A percentile compares a stretch with the other conserved stretches of the same genome.
Conservation (phyloP, 2,329 filamentous ascomycete genomes). For the Myriosclerotinia scirpicola region DNA sequence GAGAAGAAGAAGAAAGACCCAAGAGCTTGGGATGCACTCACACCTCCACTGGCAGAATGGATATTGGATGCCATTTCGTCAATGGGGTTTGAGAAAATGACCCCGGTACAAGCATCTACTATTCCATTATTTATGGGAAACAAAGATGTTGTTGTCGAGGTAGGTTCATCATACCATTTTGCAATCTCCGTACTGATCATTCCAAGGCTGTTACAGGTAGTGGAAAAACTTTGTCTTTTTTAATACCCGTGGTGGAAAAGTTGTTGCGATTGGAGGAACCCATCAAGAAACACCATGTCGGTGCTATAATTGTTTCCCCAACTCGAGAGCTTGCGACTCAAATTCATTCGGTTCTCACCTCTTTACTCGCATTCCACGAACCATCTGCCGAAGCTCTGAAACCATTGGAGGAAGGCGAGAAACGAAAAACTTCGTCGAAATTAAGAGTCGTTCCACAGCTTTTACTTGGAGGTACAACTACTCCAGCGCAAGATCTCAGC, state of each 20-base stretch:
- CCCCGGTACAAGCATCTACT: conserved; percentile 90
- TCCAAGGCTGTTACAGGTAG: conserved; percentile 78
- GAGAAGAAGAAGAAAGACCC: conserved; percentile 47
- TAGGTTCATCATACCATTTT: conserved; percentile 36
- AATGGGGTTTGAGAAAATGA: conserved; percentile 86
- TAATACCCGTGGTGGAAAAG: conserved; percentile 81
- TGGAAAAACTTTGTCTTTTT: conserved; percentile 84
- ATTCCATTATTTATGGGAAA: conserved; percentile 86
- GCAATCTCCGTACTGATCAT: conserved; percentile 22
- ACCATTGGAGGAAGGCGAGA: conserved; percentile 55
- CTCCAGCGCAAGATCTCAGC: conserved; percentile 81
- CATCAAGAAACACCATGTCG: conserved; percentile 85
- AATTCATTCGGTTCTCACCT: conserved; percentile 78
- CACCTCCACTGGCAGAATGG: conserved; percentile 75
- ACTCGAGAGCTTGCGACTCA: conserved; percentile 91
- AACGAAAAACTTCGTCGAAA: conserved; percentile 47
- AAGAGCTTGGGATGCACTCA: conserved; percentile 66
- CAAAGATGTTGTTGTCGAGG: conserved; percentile 90
- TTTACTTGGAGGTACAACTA: conserved; percentile 78
- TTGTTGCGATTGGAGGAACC: conserved; percentile 77
- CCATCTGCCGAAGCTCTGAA: conserved; percentile 69
- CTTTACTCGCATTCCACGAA: conserved; percentile 78
- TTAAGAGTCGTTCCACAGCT: conserved; percentile 78
- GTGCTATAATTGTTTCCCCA: conserved; percentile 87
- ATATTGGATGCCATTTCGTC: conserved; percentile 77